Conservation (phyloP, 345 rosid species). For the Kernera saxatilis region DNA sequence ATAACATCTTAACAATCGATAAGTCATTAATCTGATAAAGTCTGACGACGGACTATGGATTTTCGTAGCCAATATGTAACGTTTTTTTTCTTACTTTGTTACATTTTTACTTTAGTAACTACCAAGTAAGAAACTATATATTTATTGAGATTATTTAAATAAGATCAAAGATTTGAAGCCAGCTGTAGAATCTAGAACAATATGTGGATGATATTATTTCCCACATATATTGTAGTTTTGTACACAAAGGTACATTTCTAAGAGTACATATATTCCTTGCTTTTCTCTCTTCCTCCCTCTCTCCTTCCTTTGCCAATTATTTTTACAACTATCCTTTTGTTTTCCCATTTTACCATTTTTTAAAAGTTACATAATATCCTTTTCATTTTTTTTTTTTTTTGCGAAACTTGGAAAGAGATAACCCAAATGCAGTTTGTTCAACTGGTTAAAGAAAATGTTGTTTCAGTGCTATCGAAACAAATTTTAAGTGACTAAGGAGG, state of each 20-base stretch:
- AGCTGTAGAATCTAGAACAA: constrained; percentile 28
- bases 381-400: neutral
- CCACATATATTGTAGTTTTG: constrained; percentile 20
- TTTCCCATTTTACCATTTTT: neutral
- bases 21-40: neutral
- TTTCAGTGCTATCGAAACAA: too few relatives aligned
- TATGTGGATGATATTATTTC: constrained; percentile 9
- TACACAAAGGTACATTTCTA: constrained; percentile 29
- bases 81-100: neutral
- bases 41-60: neutral
- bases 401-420: too few relatives aligned
- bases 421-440: too few relatives aligned
- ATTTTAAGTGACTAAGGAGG: too few relatives aligned
- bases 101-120: neutral
- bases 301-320: constrained; percentile 1
- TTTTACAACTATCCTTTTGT: neutral
- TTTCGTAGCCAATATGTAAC: neutral
- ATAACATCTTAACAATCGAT: too few relatives aligned
- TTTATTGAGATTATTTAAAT: neutral
- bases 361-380: neutral
- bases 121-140: neutral
- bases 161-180: constrained; percentile 9
- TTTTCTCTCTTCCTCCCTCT: neutral
- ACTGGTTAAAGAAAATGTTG: too few relatives aligned
- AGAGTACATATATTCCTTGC: constrained; percentile 22